Percentiles rank a stretch among this genome's conserved stretches.
phyloP scores from a whole-genome alignment of 441 rosid species.

The Adansonia grandidieri region DNA sequence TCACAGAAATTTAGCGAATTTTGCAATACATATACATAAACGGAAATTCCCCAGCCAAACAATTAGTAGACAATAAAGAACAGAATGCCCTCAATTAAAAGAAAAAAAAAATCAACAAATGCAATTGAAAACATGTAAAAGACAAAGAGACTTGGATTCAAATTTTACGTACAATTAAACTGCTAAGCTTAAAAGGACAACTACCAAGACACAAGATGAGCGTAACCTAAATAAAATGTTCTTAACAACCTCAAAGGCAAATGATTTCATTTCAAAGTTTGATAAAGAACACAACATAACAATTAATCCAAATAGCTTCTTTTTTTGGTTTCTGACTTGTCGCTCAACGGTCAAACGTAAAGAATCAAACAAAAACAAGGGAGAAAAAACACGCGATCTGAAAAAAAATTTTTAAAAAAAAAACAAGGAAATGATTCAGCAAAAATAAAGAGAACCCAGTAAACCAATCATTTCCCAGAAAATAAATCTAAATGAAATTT shows the following conservation, averaged over 20 bases:
- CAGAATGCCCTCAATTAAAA: not conserved
- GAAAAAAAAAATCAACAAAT: conserved; percentile 1
- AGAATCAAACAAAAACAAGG: not conserved
- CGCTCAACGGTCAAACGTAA: not conserved
- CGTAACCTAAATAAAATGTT: conserved; percentile 1
- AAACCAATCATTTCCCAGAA: conserved; percentile 1
- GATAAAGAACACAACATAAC: not conserved
- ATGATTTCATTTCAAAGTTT: not conserved
- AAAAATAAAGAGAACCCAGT: conserved; percentile 8
- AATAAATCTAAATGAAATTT: not conserved
- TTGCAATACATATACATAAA: not conserved
- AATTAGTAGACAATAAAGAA: not conserved
- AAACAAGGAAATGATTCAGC: not conserved
- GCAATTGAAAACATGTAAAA: not conserved
- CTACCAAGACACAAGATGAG: not conserved
- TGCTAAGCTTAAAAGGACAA: not conserved
- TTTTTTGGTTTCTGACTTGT: not conserved
- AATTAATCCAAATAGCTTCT: not conserved
- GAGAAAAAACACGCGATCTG: conserved; percentile 1
- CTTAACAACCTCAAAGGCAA: not conserved
- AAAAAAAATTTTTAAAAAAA: too few species aligned
- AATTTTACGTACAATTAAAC: not conserved
- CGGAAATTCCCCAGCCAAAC: not conserved
- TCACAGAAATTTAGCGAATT: not conserved
- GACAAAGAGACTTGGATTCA: not conserved